Conservation (phyloP, 208 protist species). For the Leishmania lainsoni region DNA sequence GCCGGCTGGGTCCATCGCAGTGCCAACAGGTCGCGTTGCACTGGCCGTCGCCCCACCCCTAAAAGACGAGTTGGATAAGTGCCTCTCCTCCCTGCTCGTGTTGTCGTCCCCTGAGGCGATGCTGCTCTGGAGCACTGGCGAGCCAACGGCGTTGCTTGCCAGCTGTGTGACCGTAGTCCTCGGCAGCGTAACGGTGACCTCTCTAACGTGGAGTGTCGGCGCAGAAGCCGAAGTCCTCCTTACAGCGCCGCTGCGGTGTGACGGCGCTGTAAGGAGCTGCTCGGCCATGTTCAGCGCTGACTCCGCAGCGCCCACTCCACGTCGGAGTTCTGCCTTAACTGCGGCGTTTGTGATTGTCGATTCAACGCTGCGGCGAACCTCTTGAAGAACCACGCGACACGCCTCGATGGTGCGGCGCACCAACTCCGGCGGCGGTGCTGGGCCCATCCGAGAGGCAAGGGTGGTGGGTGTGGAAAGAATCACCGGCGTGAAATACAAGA, state of each 20-base stretch:
- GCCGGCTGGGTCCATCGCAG: not conserved
- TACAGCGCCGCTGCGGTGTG: slow-evolving; percentile 1
- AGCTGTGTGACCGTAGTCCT: not conserved
- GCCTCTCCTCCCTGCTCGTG: slow-evolving; percentile 1
- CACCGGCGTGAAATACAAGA: not conserved
- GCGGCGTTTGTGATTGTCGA: slow-evolving; percentile 17
- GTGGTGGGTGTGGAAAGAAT: slow-evolving; percentile 10
- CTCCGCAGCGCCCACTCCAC: slow-evolving; percentile 29
- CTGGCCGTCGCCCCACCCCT: not conserved
- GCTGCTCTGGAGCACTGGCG: not conserved
- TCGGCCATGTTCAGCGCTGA: slow-evolving; percentile 15
- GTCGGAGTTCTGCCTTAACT: slow-evolving; percentile 39
- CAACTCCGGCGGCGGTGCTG: slow-evolving; percentile 7
- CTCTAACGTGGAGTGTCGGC: slow-evolving; percentile 2
- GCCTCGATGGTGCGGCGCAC: slow-evolving; percentile 18
- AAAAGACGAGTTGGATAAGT: slow-evolving; percentile 9
- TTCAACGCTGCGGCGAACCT: slow-evolving; percentile 33
- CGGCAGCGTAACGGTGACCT: slow-evolving; percentile 1
- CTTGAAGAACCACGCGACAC: slow-evolving; percentile 27
- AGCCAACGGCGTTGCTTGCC: not conserved
- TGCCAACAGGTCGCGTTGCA: not conserved
- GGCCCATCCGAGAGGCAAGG: not conserved
- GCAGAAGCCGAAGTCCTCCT: not conserved
- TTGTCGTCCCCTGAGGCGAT: not conserved
- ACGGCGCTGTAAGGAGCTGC: not conserved